Evolutionary conservation across 345 rosid genomes (phyloP).

Genomic region (Zanthoxylum bungeanum): DNA sequence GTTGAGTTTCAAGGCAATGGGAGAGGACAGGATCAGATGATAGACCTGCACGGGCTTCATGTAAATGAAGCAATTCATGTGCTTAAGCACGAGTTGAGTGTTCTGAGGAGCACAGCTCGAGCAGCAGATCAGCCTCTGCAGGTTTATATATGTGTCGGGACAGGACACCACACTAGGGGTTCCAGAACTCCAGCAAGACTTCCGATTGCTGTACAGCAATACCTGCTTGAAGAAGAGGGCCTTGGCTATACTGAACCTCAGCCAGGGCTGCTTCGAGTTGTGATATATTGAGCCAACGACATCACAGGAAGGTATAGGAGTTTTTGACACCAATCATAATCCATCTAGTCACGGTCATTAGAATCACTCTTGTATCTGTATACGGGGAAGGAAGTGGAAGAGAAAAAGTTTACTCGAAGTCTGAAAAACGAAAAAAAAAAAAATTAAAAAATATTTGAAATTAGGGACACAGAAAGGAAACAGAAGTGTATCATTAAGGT

Average conservation of each 20-base stretch:
- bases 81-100: slow-evolving; percentile 78
- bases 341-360: slow-evolving; percentile 27
- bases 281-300: slow-evolving; percentile 53
- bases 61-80: slow-evolving; percentile 83
- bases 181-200: slow-evolving; percentile 89
- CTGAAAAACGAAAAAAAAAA: slow-evolving; percentile 16
- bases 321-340: slow-evolving; percentile 36
- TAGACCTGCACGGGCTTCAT: slow-evolving; percentile 96
- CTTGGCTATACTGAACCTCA: slow-evolving; percentile 86
- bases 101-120: slow-evolving; percentile 64
- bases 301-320: slow-evolving; percentile 31
- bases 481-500: slow-evolving; percentile 40
- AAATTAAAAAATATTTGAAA: background rate
- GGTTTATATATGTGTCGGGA: slow-evolving; percentile 89
- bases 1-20: slow-evolving; percentile 52
- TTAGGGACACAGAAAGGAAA: slow-evolving; percentile 20
- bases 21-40: slow-evolving; percentile 86
- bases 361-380: slow-evolving; percentile 57
- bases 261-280: slow-evolving; percentile 91
- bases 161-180: slow-evolving; percentile 95
- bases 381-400: slow-evolving; percentile 51
- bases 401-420: slow-evolving; percentile 35
- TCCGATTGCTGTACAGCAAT: slow-evolving; percentile 84
- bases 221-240: slow-evolving; percentile 90
- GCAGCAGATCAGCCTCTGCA: slow-evolving; percentile 84